Evolutionary conservation across 257 asterid species (phyloP).

Genomic region (Solanum rostratum): DNA sequence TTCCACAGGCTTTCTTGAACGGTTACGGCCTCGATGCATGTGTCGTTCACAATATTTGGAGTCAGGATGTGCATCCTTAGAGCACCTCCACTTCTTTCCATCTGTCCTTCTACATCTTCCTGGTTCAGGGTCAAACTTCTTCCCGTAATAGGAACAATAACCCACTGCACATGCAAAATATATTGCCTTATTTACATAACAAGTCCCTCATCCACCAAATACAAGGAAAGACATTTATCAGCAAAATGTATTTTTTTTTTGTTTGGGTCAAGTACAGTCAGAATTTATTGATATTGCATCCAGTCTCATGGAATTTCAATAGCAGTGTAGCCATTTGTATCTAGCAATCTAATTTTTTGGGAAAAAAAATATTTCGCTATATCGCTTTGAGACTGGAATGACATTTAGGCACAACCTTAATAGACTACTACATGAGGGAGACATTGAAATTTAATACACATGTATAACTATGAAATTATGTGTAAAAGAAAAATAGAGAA

Average conservation of each 20-base stretch:
- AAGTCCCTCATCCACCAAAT: neutral
- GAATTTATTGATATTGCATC: neutral
- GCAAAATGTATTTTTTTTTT: neutral
- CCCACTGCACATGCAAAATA: slow-evolving; percentile 45
- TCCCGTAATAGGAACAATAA: slow-evolving; percentile 84
- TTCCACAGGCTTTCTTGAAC: slow-evolving; percentile 99
- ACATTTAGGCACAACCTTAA: neutral
- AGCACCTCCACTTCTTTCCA: slow-evolving; percentile 99
- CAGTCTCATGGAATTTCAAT: neutral
- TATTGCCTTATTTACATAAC: neutral
- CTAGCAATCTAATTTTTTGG: neutral
- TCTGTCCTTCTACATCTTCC: slow-evolving; percentile 99
- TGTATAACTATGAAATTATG: neutral
- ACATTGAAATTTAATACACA: neutral
- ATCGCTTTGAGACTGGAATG: neutral
- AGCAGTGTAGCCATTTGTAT: neutral
- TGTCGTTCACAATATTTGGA: slow-evolving; percentile 99
- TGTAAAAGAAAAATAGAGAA: neutral
- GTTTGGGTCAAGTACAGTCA: neutral
- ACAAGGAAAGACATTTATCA: neutral
- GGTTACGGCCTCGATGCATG: slow-evolving; percentile 99
- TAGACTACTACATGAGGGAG: neutral
- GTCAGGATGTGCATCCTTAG: slow-evolving; percentile 94
- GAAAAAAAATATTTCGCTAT: neutral
- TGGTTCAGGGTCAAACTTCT: slow-evolving; percentile 94